Base-by-base conservation (phyloP, 2,329 filamentous ascomycete genomes). In the Neonectria punicea region DNA sequence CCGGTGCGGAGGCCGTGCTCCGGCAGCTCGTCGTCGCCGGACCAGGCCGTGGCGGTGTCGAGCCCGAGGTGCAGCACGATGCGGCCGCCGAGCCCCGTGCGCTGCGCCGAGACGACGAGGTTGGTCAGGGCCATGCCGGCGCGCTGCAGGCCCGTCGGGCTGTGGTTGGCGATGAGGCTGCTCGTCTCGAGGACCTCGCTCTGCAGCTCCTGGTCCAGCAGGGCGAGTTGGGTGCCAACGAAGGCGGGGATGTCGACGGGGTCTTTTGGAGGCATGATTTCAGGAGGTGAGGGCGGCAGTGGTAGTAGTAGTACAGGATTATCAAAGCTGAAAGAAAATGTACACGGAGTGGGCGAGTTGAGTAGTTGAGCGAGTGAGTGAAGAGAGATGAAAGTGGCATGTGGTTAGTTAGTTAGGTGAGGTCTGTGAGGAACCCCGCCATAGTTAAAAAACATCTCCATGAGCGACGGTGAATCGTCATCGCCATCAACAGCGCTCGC, bases 61-160 rank as follows among this genome's bases (percentile, higher is more conserved):
- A 89, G 83, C 16, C 82, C 81, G 1, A 99, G 88, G 78, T 98
- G 94, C 4, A 98, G 82, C 2, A 99, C 91, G 0, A 93, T 93
- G 69, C 93, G 92, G n/a, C 96, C 96, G 16, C 94, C 96, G 41
- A 98, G 84, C 0, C 96, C 96, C 0, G 96, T 99, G 32, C 94
- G 90, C 76, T 92, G 92, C 18, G 92, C 90, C 11, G 86, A 83
- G 36, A 97, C 82, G 34, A 87, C 82, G 9, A 98, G 87, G 78
- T 94, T 95, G 16, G 89, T 88, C 72, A 96, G 84, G 34, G 93
- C 93, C 44, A 93, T 85, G n/a, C 93, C 93, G 6, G 92, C 92
- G 63, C 91, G 89, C 75, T 93, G 88, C 13, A 97, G 88, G 1
- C 87, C 84, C 0, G 86, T 82, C 5, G 93, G 93, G 53, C 90